phyloP scores from a whole-genome alignment of 805 yeast species.

The Pichia cabralensis region DNA sequence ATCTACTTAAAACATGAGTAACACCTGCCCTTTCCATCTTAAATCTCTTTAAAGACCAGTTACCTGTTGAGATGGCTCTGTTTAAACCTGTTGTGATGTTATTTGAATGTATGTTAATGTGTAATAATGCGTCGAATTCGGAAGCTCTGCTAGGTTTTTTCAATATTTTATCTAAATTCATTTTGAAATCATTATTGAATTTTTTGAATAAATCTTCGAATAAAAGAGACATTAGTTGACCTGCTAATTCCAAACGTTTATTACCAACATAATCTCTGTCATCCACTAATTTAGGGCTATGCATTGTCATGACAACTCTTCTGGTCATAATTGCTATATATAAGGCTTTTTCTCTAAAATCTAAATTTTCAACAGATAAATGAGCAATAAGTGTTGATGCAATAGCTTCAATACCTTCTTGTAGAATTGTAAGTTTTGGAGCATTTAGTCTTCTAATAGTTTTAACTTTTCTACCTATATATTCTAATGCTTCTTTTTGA shows the following conservation, averaged over 20 bases:
- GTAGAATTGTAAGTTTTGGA: constrained; percentile 68
- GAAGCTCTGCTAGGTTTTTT: constrained; percentile 91
- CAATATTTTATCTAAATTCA: constrained; percentile 85
- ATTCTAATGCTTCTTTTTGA: constrained; percentile 88
- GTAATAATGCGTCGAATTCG: constrained; percentile 87
- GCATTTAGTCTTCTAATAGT: constrained; percentile 82
- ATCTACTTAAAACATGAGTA: constrained; percentile 86
- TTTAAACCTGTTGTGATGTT: constrained; percentile 91
- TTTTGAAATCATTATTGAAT: constrained; percentile 89
- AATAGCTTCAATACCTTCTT: constrained; percentile 94
- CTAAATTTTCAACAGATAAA: constrained; percentile 69
- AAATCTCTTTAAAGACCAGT: constrained; percentile 97
- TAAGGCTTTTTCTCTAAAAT: constrained; percentile 88
- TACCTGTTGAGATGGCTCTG: constrained; percentile 96
- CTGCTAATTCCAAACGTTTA: constrained; percentile 93
- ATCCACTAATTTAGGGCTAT: constrained; percentile 91
- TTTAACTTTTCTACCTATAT: constrained; percentile 83
- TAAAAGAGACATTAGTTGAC: constrained; percentile 87
- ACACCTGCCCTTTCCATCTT: constrained; percentile 99
- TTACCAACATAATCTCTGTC: constrained; percentile 98
- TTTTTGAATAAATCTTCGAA: constrained; percentile 97
- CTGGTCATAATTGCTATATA: constrained; percentile 96
- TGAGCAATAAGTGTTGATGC: constrained; percentile 97
- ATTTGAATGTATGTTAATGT: constrained; percentile 83
- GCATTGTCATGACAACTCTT: constrained; percentile 91